A percentile compares a stretch with the other conserved stretches of the same genome.
phyloP scores from a whole-genome alignment of 2,329 filamentous ascomycete species.

The Calonectria montana region DNA sequence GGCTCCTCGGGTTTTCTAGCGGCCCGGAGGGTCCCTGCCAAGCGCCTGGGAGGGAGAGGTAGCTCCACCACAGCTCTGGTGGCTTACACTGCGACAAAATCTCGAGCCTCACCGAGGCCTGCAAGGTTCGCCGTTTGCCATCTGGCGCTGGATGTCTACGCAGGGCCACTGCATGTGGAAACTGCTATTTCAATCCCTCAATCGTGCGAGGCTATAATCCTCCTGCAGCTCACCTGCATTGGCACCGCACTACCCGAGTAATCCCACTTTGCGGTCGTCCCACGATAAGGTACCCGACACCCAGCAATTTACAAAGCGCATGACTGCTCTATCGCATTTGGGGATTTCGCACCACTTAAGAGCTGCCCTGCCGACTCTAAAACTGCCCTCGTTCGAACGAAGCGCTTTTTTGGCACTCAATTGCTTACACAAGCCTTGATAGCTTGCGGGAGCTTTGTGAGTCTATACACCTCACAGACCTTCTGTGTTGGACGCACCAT shows the following conservation, averaged over 20 bases:
- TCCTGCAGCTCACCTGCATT: slow-evolving; percentile 4
- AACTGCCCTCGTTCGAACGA: neutral
- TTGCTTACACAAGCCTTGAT: neutral
- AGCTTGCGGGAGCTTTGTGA: neutral
- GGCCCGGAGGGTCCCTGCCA: slow-evolving; percentile 28
- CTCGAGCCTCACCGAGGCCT: slow-evolving; percentile 6
- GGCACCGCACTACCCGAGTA: neutral
- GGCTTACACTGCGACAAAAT: slow-evolving; percentile 23
- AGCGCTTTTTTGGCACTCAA: neutral
- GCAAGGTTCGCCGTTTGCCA: neutral
- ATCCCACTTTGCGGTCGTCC: neutral
- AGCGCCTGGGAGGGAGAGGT: neutral
- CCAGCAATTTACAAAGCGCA: neutral
- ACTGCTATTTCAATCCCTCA: neutral
- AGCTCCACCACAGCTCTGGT: slow-evolving; percentile 24
- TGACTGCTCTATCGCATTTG: neutral
- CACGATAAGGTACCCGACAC: neutral
- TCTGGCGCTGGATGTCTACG: neutral
- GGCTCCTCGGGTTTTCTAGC: slow-evolving; percentile 38
- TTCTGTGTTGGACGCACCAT: slow-evolving; percentile 45
- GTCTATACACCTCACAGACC: neutral
- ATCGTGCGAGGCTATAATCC: neutral
- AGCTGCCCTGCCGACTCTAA: neutral
- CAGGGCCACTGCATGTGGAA: neutral
- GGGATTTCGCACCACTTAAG: neutral